Evolutionary conservation across 1,284 basidiomycete species (phyloP).

Genomic region (Porodaedalea pini): DNA sequence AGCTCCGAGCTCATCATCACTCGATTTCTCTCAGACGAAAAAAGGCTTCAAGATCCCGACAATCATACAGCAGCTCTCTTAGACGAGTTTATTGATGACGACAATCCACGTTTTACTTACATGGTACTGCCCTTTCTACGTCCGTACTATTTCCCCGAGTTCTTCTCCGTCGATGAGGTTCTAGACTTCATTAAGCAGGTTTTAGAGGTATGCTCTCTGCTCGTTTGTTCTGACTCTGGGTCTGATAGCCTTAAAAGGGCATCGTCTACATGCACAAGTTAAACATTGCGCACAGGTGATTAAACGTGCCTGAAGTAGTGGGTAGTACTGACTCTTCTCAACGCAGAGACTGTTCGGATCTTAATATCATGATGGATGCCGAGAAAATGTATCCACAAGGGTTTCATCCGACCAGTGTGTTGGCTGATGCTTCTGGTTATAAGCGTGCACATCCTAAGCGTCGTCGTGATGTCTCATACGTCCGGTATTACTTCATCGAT

Average conservation of each 20-base stretch:
- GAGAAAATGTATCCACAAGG: constrained; percentile 26
- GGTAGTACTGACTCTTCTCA: background rate
- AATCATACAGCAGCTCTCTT: too few relatives aligned
- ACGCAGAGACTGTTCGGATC: constrained; percentile 26
- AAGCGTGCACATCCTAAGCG: background rate
- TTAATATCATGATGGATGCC: constrained; percentile 33
- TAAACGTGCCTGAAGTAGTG: too few relatives aligned
- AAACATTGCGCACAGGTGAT: too few relatives aligned
- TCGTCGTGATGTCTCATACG: constrained; percentile 3
- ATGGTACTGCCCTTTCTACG: constrained; percentile 4
- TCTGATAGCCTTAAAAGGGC: too few relatives aligned
- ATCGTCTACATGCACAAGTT: too few relatives aligned
- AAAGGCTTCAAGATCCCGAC: too few relatives aligned
- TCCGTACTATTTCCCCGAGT: background rate
- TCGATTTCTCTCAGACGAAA: background rate
- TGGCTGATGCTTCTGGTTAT: background rate
- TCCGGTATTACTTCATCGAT: constrained; percentile 31
- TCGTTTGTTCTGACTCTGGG: background rate
- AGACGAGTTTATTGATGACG: too few relatives aligned
- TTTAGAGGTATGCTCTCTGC: constrained; percentile 1
- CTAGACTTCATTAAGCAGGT: constrained; percentile 10
- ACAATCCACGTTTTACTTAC: too few relatives aligned
- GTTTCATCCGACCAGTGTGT: constrained; percentile 26
- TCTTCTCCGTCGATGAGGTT: constrained; percentile 5
- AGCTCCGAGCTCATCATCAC: constrained; percentile 23